Percentiles rank a stretch among this genome's conserved stretches.
phyloP scores from a whole-genome alignment of 2,329 filamentous ascomycete species.

The Ophiostoma pallidulum region DNA sequence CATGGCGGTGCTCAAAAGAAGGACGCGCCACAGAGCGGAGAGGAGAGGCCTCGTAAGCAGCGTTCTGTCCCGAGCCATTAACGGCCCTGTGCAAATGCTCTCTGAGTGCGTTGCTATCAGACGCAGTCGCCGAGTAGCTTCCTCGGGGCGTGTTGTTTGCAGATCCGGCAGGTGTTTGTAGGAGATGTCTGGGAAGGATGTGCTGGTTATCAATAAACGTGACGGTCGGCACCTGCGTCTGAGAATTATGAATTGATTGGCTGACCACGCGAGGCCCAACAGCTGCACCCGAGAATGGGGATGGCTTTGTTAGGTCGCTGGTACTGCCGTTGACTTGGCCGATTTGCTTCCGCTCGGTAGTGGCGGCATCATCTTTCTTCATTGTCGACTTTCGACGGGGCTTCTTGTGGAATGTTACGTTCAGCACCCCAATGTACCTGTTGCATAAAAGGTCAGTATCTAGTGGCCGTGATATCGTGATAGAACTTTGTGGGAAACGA shows the following conservation, averaged over 20 bases:
- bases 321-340: slow-evolving; percentile 19
- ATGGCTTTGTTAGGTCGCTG: slow-evolving; percentile 2
- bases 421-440: slow-evolving; percentile 93
- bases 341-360: slow-evolving; percentile 28
- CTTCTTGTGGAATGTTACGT: slow-evolving; percentile 87
- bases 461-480: neutral
- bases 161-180: slow-evolving; percentile 45
- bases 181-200: slow-evolving; percentile 77
- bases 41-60: neutral
- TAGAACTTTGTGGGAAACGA: slow-evolving; percentile 8
- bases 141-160: slow-evolving; percentile 13
- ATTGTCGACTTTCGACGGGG: slow-evolving; percentile 53
- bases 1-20: slow-evolving; percentile 44
- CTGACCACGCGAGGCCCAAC: slow-evolving; percentile 39
- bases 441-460: neutral
- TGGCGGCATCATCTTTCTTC: slow-evolving; percentile 38
- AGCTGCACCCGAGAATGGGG: too few relatives aligned
- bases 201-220: slow-evolving; percentile 91
- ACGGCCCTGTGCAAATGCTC: slow-evolving; percentile 1
- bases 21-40: slow-evolving; percentile 23
- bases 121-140: slow-evolving; percentile 4
- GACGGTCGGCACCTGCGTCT: slow-evolving; percentile 70
- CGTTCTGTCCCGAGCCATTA: neutral
- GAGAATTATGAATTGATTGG: slow-evolving; percentile 63
- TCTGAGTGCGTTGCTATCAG: neutral